Base-by-base conservation (phyloP, 2,329 filamentous ascomycete genomes). In the Hymenoscyphus fraxineus region DNA sequence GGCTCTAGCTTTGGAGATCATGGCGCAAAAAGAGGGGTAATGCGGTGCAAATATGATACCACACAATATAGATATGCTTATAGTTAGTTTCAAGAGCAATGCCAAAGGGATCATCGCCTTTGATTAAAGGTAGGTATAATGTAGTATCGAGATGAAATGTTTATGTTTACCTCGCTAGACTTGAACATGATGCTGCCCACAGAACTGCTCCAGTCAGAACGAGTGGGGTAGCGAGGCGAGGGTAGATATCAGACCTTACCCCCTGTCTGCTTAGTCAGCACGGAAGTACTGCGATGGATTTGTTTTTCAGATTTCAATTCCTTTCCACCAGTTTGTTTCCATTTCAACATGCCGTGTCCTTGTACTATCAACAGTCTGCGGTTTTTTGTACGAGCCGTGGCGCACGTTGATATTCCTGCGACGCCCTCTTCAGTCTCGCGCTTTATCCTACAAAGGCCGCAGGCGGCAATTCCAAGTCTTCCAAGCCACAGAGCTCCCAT, bases 331-430 rank as follows among this genome's bases (percentile, higher is more conserved):
- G 7, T 51, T 51, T 22, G 44, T 19, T 35, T 15, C 10, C 13
- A 39, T n/a, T 60, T 64, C 66, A 67, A 60, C 35, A 75, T 75
- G 73, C 58, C 67, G 69, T 74, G 73, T 64, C 66, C 65, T 31
- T 75, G 73, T 59, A 68, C 63, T 31, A 55, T 59, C 27, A 72
- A 72, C 58, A 68, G 67, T 15, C 65, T 75, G n/a, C 63, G 65
- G 62, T 57, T 71, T 2, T 75, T 75, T 56, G 68, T 75, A 31
- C 69, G 73, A 61, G 72, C 65, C 65, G 61, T 75, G 56, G 66
- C 73, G 16, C 70, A 73, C 40, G 62, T 75, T 39, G 72, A 75
- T 62, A 31, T 75, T n/a, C 60, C 69, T 41, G 32, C 6, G 3
- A 16, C 31, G 7, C 12, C 35, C 2, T 27, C 27, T 38, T 56